Base-by-base conservation (phyloP, 2,329 filamentous ascomycete genomes). In the Fusarium aywerte region DNA sequence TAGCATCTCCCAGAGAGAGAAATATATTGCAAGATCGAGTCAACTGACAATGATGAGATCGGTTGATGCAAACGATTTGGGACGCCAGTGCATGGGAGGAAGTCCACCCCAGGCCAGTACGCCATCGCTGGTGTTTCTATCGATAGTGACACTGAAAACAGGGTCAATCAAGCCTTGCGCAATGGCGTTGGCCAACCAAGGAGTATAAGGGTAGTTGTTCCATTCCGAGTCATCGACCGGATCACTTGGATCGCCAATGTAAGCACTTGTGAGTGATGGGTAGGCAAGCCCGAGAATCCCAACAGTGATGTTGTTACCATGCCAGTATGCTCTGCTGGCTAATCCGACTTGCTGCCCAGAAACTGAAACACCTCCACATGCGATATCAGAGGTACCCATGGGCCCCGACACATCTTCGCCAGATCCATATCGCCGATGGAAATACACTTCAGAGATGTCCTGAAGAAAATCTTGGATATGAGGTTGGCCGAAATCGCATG, bases 211-310 rank as follows among this genome's bases (percentile, higher is more conserved):
- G 20, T 79, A 73, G 44, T 76, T 73, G 62, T 79, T 79, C 64
- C 75, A 80, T 9, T 76, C 65, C 6, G 75, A 73, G 40, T 82
- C 79, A n/a, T 80, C 75, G 4, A 74, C 73, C 10, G 76, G 67
- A 2, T 75, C 69, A 16, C 81, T 81, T 12, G 77, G 68, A 2
- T 75, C 71, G 20, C 82, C 82, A 27, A 77, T 76, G 62, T 80
- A 86, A 13, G 80, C 82, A 49, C 80, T 84, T 1, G 83, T 85
- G 29, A 86, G 73, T 38, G 81, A 78, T 3, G 83, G 81, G 54
- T 84, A 86, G 1, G 82, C 83, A 58, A 86, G 77, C 0, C 84
- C 84, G 20, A 86, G 73, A 42, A 86, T 76, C 7, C 84, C 84
- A 54, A 81, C 82, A 23, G 84, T 85, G 40, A 80, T 68, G 71